Evolutionary conservation across 1,284 basidiomycete genomes (phyloP), one percentile per base, ranked within the genome.

Genomic region (Ceratobasidium sp.): DNA sequence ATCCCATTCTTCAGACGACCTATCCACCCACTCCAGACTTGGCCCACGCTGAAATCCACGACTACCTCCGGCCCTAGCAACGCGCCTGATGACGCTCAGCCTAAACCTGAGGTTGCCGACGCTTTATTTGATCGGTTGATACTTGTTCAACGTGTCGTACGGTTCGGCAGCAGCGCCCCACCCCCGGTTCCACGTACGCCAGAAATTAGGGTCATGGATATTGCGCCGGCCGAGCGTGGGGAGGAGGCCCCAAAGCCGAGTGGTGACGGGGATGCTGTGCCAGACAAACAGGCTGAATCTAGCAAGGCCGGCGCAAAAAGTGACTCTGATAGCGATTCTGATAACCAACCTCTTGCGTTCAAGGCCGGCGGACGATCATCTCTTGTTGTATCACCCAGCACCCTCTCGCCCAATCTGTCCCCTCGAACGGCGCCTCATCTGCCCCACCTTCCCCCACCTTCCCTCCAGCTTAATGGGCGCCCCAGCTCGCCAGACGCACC

Each of bases 1-100:
- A 66, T 78, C 11, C 72, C 78, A 7, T 78, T 80, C 61, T 77
- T 80, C 70, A 75, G 76, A 30, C 62, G 40, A 9, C 75, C 49
- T 28, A 53, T 73, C 64, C 49, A 73, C 21, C 59, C 74, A 9
- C 53, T 11, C 56, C 54, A 62, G 42, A 23, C 38, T 46, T 56
- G 62, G 59, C 63, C 61, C 54, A 58, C 58, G 38, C 38, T 53
- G 51, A 23, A 51, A 23, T 28, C 33, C 21, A 40, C 58, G 21
- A 40, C 58, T 16, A 16, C 49, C 14, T 70, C 44, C 58, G 36
- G 48, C 40, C 33, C 58, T 36, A 66, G 56, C 56, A 46, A 72
- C 54, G 23, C 23, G 9, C 25, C 64, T 36, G 9, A 49, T 49
- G 51, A 40, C 21, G 46, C 28, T 18, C 23, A 69, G n/a, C 63